A percentile compares a stretch with the other conserved stretches of the same genome.
phyloP scores from a whole-genome alignment of 2,329 filamentous ascomycete genomes.

The Coniochaeta ligniaria region DNA sequence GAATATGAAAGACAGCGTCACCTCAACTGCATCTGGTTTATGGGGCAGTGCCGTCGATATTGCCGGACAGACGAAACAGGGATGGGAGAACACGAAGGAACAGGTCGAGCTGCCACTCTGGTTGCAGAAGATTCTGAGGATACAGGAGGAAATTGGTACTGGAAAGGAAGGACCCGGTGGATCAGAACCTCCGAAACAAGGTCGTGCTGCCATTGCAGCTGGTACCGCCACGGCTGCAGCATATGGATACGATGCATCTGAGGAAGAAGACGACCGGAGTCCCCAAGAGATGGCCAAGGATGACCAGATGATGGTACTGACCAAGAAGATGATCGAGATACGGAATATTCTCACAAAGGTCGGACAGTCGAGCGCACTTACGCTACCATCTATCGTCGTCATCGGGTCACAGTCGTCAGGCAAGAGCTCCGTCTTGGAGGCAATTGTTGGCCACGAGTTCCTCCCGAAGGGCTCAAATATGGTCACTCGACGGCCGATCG shows the following conservation, averaged over 20 bases:
- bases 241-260: constrained; percentile 67
- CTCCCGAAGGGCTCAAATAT: constrained; percentile 97
- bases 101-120: constrained; percentile 65
- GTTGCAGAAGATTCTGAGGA: constrained; percentile 65
- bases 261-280: constrained; percentile 55
- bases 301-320: constrained; percentile 99
- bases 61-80: constrained; percentile 69
- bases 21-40: constrained; percentile 59
- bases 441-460: constrained; percentile 96
- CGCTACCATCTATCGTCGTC: constrained; percentile 94
- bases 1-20: constrained; percentile 64
- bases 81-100: constrained; percentile 80
- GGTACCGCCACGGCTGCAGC: constrained; percentile 68
- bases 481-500: constrained; percentile 93
- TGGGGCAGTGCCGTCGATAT: constrained; percentile 68
- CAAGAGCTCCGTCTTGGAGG: constrained; percentile 94
- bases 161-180: constrained; percentile 38
- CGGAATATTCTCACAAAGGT: constrained; percentile 84
- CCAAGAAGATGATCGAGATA: constrained; percentile 99
- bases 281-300: constrained; percentile 68
- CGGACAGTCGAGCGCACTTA: constrained; percentile 82
- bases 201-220: constrained; percentile 48
- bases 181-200: constrained; percentile 49
- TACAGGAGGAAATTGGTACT: constrained; percentile 52
- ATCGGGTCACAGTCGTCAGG: constrained; percentile 98